Evolutionary conservation across 2,329 filamentous ascomycete genomes (phyloP), one percentile per base, ranked within the genome.

Genomic region (Gliomastix tumulicola): DNA sequence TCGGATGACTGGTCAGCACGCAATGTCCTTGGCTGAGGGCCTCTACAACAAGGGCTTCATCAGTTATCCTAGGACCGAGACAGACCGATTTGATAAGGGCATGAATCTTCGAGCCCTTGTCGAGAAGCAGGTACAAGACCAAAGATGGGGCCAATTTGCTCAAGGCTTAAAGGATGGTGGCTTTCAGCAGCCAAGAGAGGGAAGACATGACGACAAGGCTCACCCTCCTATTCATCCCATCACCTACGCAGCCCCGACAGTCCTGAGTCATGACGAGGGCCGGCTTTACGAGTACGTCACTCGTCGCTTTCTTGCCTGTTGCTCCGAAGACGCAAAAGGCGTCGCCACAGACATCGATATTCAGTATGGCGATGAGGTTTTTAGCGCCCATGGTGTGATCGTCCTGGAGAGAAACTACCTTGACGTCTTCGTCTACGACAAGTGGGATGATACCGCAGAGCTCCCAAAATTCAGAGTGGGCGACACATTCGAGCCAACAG

Each of bases 201-300:
- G 92, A 5, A 76, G 79, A 36, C 79, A 97, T 56, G 94, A 98
- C 57, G 92, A 98, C 59, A 92, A 95, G 59, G 92, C 92, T 1
- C 92, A 98, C 62, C 92, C 92, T 19, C 92, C 92, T 1, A 98
- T 98, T 41, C 92, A 98, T 50, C 92, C 92, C 1, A 84, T 98
- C 41, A 84, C 84, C n/a, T 94, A 86, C 53, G 87, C 83, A 6
- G 74, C 75, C 12, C 74, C 81, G 0, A 67, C 68, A 1, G 75
- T 88, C 4, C 66, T 76, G 17, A 76, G 69, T 37, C 69, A 78
- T 2, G 71, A 83, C 36, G 87, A 94, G 54, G 76, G 73, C 36
- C 80, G 79, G 18, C 74, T 98, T 3, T 96, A 97, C 55, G 90
- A 97, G 56, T 95, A 97, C 48, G 82, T 98, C 9, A 82, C 84